Evolutionary conservation across 345 rosid species (phyloP), one percentile per base, ranked within the genome.

Genomic region (Punica granatum): DNA sequence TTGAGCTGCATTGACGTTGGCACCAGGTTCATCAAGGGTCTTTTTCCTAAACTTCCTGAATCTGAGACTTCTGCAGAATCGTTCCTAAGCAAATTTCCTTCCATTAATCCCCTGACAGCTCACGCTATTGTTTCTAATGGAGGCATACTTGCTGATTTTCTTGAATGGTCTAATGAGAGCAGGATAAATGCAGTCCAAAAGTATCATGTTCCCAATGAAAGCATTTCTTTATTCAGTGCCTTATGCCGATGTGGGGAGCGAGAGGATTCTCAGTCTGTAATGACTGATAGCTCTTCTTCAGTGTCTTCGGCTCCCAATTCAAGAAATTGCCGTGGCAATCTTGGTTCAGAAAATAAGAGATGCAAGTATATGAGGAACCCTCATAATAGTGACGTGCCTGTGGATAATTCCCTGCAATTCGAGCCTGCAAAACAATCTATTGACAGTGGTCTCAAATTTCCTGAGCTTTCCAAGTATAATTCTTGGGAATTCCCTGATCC

Each of bases 271-370:
- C 90, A 75, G 77, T 94, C 99, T 64, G 80, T 88, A 70, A 79
- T 88, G 96, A 91, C 97, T 31, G 98, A 91, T 69, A 82, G 91
- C 84, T 84, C 95, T 58, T 90, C 94, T 69, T 94, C 99, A 15
- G 80, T 86, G 56, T 91, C 97, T 72, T 89, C 98, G 67, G 88
- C 88, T 66, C 79, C 76, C 33, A 87, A 84, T 76, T 89, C 97
- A 21, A 84, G 80, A 56, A 79, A 82, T 66, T 74, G 74, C 64
- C 82, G 67, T 71, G 63, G 74, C 62, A 75, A 76, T 71, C 75
- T 51, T 67, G 88, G 75, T 72, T 77, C 79, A 41, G 78, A 65
- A 66, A 77, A 73, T 46, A 91, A 79, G 76, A 80, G 56, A 74
- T 69, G 54, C 69, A 75, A 71, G 72, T 62, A 68, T 71, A 60